These are phyloP conservation scores for Aspergillus ibericus DNA, from an alignment of 2,329 filamentous ascomycete genomes.

Conservation along the genomic window DNA sequence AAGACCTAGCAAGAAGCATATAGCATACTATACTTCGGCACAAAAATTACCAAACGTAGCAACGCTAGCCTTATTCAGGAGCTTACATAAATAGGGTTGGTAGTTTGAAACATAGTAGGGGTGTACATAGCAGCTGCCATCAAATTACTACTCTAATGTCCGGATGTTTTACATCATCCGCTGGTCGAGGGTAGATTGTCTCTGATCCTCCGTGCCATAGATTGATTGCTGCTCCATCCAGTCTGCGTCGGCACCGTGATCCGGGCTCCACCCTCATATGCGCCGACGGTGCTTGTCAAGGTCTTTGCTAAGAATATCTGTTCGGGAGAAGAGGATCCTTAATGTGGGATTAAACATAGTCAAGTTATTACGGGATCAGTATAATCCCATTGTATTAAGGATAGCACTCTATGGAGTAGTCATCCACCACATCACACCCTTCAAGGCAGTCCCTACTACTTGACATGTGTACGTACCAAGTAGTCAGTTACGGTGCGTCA, in stretches of 20 bases:
- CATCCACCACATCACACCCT: neutral
- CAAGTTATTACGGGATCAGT: neutral
- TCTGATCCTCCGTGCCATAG: neutral
- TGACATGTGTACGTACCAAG: neutral
- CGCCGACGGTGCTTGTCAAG: neutral
- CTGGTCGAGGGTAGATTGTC: neutral
- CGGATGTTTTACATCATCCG: constrained; percentile 15
- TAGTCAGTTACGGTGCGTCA: neutral
- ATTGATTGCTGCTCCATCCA: neutral
- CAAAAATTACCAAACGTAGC: no score
- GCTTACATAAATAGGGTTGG: no score
- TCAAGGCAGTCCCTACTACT: neutral
- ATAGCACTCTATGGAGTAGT: neutral
- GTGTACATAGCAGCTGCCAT: no score
- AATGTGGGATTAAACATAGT: neutral
- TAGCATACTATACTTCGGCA: no score
- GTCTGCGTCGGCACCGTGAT: neutral
- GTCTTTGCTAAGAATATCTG: neutral
- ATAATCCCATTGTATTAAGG: neutral
- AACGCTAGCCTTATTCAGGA: no score
- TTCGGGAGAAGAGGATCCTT: neutral
- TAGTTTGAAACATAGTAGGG: no score
- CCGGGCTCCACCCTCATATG: neutral
- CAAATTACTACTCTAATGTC: neutral
- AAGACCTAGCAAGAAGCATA: no score